Percentiles rank a stretch among this genome's conserved stretches.
phyloP scores from a whole-genome alignment of 306 rosid species.

The Glycine latifolia region DNA sequence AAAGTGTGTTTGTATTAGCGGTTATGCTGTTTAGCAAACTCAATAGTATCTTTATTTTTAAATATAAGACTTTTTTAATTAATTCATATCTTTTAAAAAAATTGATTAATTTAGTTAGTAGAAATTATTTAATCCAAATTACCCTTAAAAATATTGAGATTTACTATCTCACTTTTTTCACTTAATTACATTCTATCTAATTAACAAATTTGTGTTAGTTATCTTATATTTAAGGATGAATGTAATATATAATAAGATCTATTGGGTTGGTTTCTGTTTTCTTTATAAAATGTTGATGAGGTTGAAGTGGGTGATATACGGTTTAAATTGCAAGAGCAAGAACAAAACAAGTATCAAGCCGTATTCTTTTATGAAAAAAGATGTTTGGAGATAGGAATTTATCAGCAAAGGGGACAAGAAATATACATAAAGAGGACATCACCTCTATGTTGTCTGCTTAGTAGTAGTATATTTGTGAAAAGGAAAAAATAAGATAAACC shows the following conservation, averaged over 20 bases:
- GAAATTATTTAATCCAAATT: too few relatives aligned
- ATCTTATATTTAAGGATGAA: too few relatives aligned
- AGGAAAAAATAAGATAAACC: slow-evolving; percentile 32
- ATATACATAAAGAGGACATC: slow-evolving; percentile 21
- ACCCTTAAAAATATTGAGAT: too few relatives aligned
- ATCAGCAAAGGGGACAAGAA: slow-evolving; percentile 26
- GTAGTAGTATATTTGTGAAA: slow-evolving; percentile 31
- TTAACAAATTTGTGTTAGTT: too few relatives aligned
- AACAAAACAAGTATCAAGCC: neutral
- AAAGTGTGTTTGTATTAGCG: too few relatives aligned
- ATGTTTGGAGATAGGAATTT: slow-evolving; percentile 31
- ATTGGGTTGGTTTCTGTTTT: neutral
- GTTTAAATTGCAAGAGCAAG: slow-evolving; percentile 12
- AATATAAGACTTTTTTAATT: too few relatives aligned
- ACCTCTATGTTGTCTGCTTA: slow-evolving; percentile 12
- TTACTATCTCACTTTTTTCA: too few relatives aligned
- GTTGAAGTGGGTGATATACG: slow-evolving; percentile 37
- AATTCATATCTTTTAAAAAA: too few relatives aligned
- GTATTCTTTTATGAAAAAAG: neutral
- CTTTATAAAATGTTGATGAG: neutral
- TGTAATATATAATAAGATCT: too few relatives aligned
- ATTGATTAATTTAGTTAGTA: too few relatives aligned
- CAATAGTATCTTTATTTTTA: too few relatives aligned
- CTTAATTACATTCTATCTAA: too few relatives aligned
- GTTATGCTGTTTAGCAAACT: neutral